A percentile compares a stretch with the other conserved stretches of the same genome.
Conservation (phyloP, 345 rosid species). For the Citrus mangshanensis region DNA sequence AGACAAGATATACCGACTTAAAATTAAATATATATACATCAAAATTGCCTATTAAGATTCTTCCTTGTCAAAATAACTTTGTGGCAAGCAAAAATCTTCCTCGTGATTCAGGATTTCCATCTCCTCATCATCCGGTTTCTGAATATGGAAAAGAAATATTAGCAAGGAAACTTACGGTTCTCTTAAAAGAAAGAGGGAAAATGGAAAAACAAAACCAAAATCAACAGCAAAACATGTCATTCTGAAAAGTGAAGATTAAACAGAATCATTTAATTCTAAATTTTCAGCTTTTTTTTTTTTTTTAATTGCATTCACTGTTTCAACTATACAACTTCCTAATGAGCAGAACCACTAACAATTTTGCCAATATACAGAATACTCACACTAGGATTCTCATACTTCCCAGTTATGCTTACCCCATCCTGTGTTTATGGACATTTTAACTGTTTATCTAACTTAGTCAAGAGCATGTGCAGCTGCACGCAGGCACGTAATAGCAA, state of each 20-base stretch:
- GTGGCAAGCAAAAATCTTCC: slow-evolving; percentile 89
- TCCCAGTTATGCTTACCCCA: neutral
- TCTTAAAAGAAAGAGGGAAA: neutral
- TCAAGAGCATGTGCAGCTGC: neutral
- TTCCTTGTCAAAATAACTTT: slow-evolving; percentile 78
- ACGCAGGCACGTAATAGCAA: neutral
- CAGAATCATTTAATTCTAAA: neutral
- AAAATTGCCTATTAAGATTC: slow-evolving; percentile 36
- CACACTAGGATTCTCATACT: neutral
- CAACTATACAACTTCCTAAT: neutral
- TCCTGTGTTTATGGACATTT: neutral
- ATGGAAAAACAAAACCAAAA: neutral
- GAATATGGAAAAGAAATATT: slow-evolving; percentile 11
- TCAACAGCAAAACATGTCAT: no score
- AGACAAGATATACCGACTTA: neutral
- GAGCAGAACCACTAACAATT: no score
- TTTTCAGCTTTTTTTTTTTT: neutral
- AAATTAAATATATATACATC: neutral
- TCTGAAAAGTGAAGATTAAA: neutral
- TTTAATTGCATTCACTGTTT: neutral
- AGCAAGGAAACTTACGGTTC: neutral
- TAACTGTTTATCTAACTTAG: neutral
- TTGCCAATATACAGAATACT: neutral
- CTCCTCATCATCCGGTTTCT: slow-evolving; percentile 96
- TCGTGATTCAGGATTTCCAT: slow-evolving; percentile 71